Evolutionary conservation across 2,329 filamentous ascomycete species (phyloP).

Genomic region (Hymenoscyphus infarciens): DNA sequence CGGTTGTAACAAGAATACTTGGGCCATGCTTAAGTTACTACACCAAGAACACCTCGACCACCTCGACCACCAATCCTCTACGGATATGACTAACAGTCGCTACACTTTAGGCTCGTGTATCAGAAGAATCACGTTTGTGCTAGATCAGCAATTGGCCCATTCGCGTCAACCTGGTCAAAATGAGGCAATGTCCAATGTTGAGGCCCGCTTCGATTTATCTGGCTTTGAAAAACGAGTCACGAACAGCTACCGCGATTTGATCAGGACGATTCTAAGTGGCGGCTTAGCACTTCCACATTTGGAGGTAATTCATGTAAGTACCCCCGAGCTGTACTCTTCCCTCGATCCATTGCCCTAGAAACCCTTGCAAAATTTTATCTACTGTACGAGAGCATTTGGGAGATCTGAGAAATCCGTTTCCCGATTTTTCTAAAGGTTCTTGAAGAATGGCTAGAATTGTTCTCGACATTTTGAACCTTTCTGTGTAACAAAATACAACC

Average conservation of each 20-base stretch:
- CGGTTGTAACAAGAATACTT: neutral
- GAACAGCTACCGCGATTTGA: neutral
- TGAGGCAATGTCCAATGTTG: neutral
- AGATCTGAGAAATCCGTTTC: no score
- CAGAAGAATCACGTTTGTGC: neutral
- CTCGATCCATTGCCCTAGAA: no score
- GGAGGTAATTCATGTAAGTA: neutral
- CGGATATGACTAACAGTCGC: no score
- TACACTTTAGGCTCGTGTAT: neutral
- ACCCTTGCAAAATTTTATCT: no score
- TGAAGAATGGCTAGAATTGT: no score
- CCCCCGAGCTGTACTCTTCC: no score
- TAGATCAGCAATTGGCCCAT: neutral
- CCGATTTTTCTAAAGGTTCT: no score
- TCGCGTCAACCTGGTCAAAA: neutral
- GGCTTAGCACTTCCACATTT: neutral
- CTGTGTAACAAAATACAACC: no score
- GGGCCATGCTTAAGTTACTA: neutral
- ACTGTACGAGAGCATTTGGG: no score
- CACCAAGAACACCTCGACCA: neutral
- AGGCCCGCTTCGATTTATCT: neutral
- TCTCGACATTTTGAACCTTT: no score
- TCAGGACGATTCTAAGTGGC: neutral
- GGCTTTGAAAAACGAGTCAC: neutral
- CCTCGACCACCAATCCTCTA: neutral